Base-by-base conservation (phyloP, 129 eudicot genomes). In the Cynara cardunculus region DNA sequence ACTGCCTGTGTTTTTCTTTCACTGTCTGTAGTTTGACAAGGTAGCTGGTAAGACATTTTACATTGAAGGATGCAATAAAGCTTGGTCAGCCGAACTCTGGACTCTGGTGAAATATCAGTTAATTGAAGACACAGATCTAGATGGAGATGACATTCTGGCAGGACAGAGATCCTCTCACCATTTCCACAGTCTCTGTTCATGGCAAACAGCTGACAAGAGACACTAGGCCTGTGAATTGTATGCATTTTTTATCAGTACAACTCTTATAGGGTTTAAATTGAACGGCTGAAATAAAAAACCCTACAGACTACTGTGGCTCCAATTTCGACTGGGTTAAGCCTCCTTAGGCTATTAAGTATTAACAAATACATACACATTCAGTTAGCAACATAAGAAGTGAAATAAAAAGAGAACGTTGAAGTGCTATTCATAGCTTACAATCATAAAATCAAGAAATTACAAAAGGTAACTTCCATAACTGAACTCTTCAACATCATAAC, bases 101-200 rank as follows among this genome's bases (percentile, higher is more conserved):
- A 78, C 75, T 87, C 86, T 14, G 83, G 84, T 56, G 85, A 85
- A 80, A 89, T 41, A 83, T 90, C 78, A 73, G 81, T 75, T 62
- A 95, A 30, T 62, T 89, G 97, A 82, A 95, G 92, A 77, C 97
- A 90, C n/a, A 95, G 35, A 78, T 81, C 89, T 65, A 95, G 83
- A 16, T 90, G 81, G 5, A 92, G 89, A 75, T 87, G 89, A 80
- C 64, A 77, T 49, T 97, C 94, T 26, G 79, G 77, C 44, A 35
- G 34, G 14, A 92, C 83, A 24, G 82, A 86, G 69, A 83, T 80
- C 49, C 80, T 87, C 14, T 82, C 88, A 80, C 86, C 82, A 64
- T 67, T 46, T 86, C 76, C 82, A 24, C 87, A 84, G 73, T 91
- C 94, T 72, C 80, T 83, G 68, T 88, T 85, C 73, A 72, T 81